Evolutionary conservation across 192 early-diverging fungal genomes (phyloP), one percentile per base, ranked within the genome.

Genomic region (Geosiphon pyriformis): DNA sequence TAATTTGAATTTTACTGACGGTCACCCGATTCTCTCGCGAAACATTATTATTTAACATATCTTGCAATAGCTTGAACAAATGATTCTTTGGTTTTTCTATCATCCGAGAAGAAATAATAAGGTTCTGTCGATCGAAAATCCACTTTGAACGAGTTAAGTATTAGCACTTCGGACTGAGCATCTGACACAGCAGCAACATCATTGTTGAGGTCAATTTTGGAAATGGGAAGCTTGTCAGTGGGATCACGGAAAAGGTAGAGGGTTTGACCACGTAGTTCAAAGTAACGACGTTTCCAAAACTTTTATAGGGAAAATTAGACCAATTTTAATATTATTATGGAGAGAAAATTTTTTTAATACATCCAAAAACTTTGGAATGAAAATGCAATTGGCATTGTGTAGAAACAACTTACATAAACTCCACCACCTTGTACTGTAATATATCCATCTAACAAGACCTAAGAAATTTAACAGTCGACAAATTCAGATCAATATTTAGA

Each of bases 271-370:
- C 75, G 74, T 68, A 86, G 78, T 32, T 74, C 68, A 69, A 84
- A 86, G 67, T 75, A 86, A 8, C 84, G 79, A 42, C 84, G 76
- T 53, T 77, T 81, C 84, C 82, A 86, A 59, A 82, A 79, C 70
- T 81, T 70, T 33, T 64, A 72, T 37, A 42, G 55, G 27, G 53
- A 2, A 48, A 18, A 42, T 42, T 42, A 47, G 27, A 63, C 3
- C 12, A 46, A 37, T 37, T 34, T 48, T 25, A 20, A 11, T 34
- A 25, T 54, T 37, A 7, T 3, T 30, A 15, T 48, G 26, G 49
- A 30, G 20, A 48, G 29, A 27, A 61, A 61, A 58, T 58, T 35
- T 22, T 17, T 23, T 25, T 12, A 37, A 23, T 37, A 37, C 10
- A 3, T 7, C n/a, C 25, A 4, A 11, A 10, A 59, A 34, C 17